Evolutionary conservation across 495 filamentous ascomycete genomes (phyloP).

Genomic region (Cairneyella variabilis): DNA sequence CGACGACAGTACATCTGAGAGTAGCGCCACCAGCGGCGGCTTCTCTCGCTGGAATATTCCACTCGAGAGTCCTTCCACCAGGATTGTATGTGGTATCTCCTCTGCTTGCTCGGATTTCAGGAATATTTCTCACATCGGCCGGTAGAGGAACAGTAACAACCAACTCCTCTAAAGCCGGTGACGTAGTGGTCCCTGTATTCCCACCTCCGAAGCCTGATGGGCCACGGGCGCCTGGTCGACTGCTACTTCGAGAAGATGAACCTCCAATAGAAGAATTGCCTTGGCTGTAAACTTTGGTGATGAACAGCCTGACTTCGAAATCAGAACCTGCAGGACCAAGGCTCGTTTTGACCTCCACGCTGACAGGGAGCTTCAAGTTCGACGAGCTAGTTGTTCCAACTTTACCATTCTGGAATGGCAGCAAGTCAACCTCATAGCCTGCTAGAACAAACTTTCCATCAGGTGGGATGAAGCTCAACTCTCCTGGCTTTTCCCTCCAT

Average conservation of each 20-base stretch:
- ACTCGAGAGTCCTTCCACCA: slow-evolving; percentile 70
- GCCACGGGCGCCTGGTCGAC: slow-evolving; percentile 12
- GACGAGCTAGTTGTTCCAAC: slow-evolving; percentile 33
- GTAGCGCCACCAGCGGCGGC: slow-evolving; percentile 63
- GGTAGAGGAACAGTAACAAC: slow-evolving; percentile 80
- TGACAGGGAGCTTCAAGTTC: slow-evolving; percentile 76
- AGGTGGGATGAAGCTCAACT: slow-evolving; percentile 91
- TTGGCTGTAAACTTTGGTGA: slow-evolving; percentile 60
- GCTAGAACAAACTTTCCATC: slow-evolving; percentile 94
- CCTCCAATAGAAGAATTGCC: slow-evolving; percentile 25
- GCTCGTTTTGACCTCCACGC: slow-evolving; percentile 74
- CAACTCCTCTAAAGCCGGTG: slow-evolving; percentile 75
- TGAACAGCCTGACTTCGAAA: slow-evolving; percentile 80
- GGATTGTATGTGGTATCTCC: slow-evolving; percentile 81
- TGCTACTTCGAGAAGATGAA: slow-evolving; percentile 16
- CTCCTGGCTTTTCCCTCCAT: slow-evolving; percentile 84
- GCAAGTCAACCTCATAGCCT: slow-evolving; percentile 89
- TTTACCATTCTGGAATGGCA: slow-evolving; percentile 52
- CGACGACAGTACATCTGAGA: slow-evolving; percentile 75
- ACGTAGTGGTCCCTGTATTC: slow-evolving; percentile 45
- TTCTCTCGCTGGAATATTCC: slow-evolving; percentile 72
- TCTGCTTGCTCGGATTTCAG: slow-evolving; percentile 74
- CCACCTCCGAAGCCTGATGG: slow-evolving; percentile 40
- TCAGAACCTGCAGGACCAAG: slow-evolving; percentile 71
- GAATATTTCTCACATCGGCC: slow-evolving; percentile 75